Evolutionary conservation across 768 basidiomycete species (phyloP).

Genomic region (Trametes coccinea): DNA sequence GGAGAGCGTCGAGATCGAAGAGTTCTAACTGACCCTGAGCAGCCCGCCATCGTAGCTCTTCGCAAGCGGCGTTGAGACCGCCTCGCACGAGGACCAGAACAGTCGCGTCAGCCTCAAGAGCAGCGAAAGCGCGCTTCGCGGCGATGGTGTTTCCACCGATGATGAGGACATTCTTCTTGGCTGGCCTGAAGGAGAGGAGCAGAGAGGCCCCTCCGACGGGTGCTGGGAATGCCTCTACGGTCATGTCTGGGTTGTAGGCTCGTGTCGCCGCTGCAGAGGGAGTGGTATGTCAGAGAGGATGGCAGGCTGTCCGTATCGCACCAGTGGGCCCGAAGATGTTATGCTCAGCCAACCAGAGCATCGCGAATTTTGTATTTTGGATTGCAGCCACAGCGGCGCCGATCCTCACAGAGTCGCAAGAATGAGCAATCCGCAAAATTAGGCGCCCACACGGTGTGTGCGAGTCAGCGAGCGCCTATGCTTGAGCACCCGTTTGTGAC

Average conservation of each 20-base stretch:
- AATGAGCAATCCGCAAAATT: conserved; percentile 8
- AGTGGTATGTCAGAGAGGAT: background rate
- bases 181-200: conserved; percentile 71
- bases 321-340: background rate
- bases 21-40: conserved; percentile 55
- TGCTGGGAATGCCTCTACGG: conserved; percentile 26
- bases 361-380: background rate
- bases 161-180: conserved; percentile 58
- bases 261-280: background rate
- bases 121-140: conserved; percentile 78
- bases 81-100: conserved; percentile 67
- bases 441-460: background rate
- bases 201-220: conserved; percentile 69
- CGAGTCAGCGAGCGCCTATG: background rate
- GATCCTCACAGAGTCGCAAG: background rate
- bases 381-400: conserved; percentile 1
- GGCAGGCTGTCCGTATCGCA: background rate
- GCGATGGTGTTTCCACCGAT: conserved; percentile 80
- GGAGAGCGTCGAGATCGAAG: conserved; percentile 53
- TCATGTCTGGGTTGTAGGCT: background rate
- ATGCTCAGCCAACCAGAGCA: background rate
- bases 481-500: background rate
- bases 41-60: conserved; percentile 70
- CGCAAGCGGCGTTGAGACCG: conserved; percentile 52
- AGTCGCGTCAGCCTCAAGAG: conserved; percentile 74